Evolutionary conservation across 2,329 filamentous ascomycete species (phyloP).

Genomic region (Fusarium albosuccineum): DNA sequence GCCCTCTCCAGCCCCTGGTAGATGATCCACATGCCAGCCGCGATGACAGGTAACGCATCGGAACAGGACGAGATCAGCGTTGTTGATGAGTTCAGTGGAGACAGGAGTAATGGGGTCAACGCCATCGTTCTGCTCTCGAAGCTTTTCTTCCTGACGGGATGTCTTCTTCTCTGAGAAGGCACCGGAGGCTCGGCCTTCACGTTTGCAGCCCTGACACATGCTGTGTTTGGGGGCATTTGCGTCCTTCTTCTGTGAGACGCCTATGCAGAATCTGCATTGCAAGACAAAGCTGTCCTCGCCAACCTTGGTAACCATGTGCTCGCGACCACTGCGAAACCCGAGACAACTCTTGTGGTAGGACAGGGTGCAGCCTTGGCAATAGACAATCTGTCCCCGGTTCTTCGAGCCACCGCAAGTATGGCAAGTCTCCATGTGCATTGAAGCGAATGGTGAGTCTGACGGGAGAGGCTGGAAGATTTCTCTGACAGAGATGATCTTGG

Average conservation of each 20-base stretch:
- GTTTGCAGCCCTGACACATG: constrained; percentile 77
- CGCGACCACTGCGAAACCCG: constrained; percentile 77
- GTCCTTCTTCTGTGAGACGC: constrained; percentile 76
- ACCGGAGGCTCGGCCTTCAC: constrained; percentile 75
- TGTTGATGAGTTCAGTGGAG: constrained; percentile 76
- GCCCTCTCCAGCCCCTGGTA: constrained; percentile 65
- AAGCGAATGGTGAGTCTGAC: constrained; percentile 74
- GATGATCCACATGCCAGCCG: constrained; percentile 86
- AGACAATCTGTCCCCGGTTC: constrained; percentile 76
- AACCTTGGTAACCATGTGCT: constrained; percentile 93
- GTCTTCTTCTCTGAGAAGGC: constrained; percentile 82
- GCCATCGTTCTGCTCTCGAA: constrained; percentile 82
- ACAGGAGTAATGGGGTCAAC: constrained; percentile 81
- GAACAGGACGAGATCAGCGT: constrained; percentile 81
- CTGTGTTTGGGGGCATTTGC: constrained; percentile 75
- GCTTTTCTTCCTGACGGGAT: constrained; percentile 83
- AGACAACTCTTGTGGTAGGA: constrained; percentile 88
- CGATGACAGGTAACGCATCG: constrained; percentile 83
- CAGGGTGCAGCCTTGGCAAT: constrained; percentile 91
- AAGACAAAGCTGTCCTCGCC: constrained; percentile 82
- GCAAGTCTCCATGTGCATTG: constrained; percentile 78
- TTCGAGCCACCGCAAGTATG: constrained; percentile 71
- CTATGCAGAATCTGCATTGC: constrained; percentile 90
- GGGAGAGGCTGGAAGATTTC: constrained; percentile 79
- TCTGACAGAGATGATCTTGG: constrained; percentile 73